Evolutionary conservation across 176 grass and related monocot genomes (phyloP), one percentile per base, ranked within the genome.

Genomic region (Oryza brachyantha): DNA sequence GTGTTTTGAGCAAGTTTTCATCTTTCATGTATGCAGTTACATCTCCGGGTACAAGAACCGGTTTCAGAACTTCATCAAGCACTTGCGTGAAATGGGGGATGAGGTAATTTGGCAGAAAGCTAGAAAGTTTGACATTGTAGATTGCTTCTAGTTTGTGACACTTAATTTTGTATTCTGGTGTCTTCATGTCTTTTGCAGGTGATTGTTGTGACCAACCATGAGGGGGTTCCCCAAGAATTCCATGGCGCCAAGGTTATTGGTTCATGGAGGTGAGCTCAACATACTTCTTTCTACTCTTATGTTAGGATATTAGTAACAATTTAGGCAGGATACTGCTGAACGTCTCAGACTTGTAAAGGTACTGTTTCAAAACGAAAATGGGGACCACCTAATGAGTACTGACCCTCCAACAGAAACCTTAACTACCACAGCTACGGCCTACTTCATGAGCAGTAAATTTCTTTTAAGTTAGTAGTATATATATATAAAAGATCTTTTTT

Each of bases 201-300:
- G 73, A 92, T 98, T 54, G 95, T 98, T 45, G 87, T 98, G 54
- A 98, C 95, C 3, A 98, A 91, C 42, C 95, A 94, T 57, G 89
- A 98, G 28, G 95, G 95, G 16, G 95, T 92, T 41, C 95, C 95
- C 8, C 58, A 83, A 50, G 95, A 98, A 60, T 98, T 98, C 68
- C 81, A 94, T 41, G 95, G 95, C 0, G 95, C 95, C 32, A 98
- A 98, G 72, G 69, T 98, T 17, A 94, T 94, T 22, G 95, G 95
- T 80, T 98, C 95, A 76, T 94, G 95, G 95, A 98, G 94, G 94
- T 97, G 74, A 41, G 22, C 25, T 79, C 55, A 61, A 61, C 17
- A 61, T 22, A 22, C 2, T 42, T 40, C 10, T 74, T 36, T 1
- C 32, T 80, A 57, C 3, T 72, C 65, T 54, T 70, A 50, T 66